Percentiles rank a stretch among this genome's conserved stretches.
Evolutionary conservation across 345 rosid species (phyloP).

Genomic region (Populus nigra): DNA sequence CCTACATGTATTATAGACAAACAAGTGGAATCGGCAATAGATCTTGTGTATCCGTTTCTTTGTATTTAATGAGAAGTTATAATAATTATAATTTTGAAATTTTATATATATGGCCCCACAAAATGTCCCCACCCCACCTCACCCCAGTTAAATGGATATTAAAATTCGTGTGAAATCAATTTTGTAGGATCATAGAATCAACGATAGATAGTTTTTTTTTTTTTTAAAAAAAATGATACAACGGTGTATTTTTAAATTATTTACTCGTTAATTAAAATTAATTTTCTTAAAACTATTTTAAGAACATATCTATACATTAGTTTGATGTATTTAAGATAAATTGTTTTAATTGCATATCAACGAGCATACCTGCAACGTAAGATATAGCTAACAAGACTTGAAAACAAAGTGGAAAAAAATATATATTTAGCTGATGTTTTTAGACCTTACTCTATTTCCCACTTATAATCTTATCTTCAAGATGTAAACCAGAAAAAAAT

Average conservation of each 20-base stretch:
- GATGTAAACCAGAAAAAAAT: not conserved
- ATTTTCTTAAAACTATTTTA: no score
- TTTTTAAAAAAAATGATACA: no score
- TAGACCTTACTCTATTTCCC: not conserved
- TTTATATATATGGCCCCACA: not conserved
- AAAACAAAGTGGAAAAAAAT: not conserved
- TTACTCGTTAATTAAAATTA: no score
- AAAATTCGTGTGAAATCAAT: not conserved
- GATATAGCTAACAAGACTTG: not conserved
- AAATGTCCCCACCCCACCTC: not conserved
- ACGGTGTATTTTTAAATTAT: no score
- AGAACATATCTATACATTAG: no score
- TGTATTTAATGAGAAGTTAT: not conserved
- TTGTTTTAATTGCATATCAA: no score
- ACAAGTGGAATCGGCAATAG: not conserved
- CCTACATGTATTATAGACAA: not conserved
- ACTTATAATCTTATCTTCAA: not conserved
- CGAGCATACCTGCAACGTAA: no score
- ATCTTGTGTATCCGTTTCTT: not conserved
- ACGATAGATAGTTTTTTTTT: not conserved
- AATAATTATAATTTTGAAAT: no score
- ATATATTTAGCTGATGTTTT: not conserved
- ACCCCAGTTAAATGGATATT: not conserved
- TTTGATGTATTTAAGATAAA: no score
- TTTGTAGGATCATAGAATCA: conserved; percentile 12